Base-by-base conservation (phyloP, 1,139 yeast species). In the Debaryomycetaceae sp. region DNA sequence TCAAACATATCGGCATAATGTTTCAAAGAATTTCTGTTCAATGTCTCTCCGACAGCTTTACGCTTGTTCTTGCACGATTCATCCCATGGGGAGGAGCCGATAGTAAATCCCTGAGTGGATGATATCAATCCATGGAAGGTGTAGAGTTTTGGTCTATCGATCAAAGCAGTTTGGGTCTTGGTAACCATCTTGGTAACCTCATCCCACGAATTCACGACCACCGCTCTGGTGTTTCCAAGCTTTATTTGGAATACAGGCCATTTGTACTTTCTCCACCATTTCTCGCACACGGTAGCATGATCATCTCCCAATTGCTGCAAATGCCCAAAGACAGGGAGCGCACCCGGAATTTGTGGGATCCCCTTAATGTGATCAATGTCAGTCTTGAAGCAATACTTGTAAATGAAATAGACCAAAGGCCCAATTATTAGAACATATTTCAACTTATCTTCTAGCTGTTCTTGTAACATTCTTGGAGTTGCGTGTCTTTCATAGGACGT, bases 61-160 rank as follows among this genome's bases (percentile, higher is more conserved):
- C 45, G 44, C 27, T 42, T 42, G 24, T 42, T 42, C 24, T 42
- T 42, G 23, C 45, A 42, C 6, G 45, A 42, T 20, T 42, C 45
- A 36, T 42, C 45, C 45, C 45, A 42, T 7, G 45, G 45, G 11
- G 45, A 42, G 6, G 45, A 42, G 6, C 45, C 45, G 27, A 42
- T 42, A 6, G 45, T 42, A 29, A 40, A 42, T 6, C 45, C 45
- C 34, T 42, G 45, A 6, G 45, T 41, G 6, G 45, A 42, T 6
- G 45, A 42, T 24, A 42, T 42, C 31, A 42, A 23, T 1, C 45
- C 45, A 23, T 42, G 45, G 35, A 42, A 42, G 1, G 45, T 42
- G 36, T 34, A 42, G 6, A 42, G 31, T 17, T 40, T 42, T 6
- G 45, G 45, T n/a, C 45, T 29, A 29, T 42, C 45, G 36, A 42